Percentiles rank a stretch among this genome's conserved stretches.
These are phyloP conservation scores for Pythium utonaiense DNA, from an alignment of 352 stramenopile species.

Conservation along the genomic window DNA sequence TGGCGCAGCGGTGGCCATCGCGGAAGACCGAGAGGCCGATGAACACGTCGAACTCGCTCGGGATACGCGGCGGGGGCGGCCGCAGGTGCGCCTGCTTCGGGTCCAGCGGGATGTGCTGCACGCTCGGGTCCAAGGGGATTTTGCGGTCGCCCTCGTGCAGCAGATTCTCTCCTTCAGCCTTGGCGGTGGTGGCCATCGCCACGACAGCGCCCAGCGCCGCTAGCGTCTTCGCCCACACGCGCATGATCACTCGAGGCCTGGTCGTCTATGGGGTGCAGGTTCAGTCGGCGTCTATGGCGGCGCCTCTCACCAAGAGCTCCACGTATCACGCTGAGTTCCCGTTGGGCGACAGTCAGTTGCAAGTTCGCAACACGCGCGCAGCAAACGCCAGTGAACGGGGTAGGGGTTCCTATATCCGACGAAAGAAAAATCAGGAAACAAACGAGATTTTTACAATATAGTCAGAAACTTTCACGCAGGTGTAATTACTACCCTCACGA, in stretches of 20 bases:
- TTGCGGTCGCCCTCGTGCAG: conserved; percentile 45
- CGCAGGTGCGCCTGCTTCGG: conserved; percentile 34
- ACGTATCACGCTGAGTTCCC: neutral
- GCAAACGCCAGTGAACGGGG: neutral
- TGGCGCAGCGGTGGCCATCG: conserved; percentile 73
- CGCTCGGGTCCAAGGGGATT: conserved; percentile 48
- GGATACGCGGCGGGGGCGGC: conserved; percentile 50
- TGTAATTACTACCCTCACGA: too few species aligned
- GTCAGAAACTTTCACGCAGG: neutral
- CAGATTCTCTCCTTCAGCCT: conserved; percentile 6
- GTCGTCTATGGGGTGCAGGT: too few species aligned
- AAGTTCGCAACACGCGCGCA: neutral
- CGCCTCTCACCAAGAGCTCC: neutral
- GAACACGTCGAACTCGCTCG: conserved; percentile 52
- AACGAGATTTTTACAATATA: neutral
- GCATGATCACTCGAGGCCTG: conserved; percentile 12
- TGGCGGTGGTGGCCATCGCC: neutral
- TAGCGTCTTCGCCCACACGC: conserved; percentile 2
- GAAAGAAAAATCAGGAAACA: neutral
- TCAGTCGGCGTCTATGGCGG: too few species aligned
- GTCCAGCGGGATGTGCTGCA: conserved; percentile 67
- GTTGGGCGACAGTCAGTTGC: neutral
- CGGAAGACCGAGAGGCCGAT: conserved; percentile 80
- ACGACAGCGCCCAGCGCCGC: conserved; percentile 3
- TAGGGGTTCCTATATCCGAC: neutral